Conservation (phyloP, 108 stramenopile species). For the Conticribra weissflogii region DNA sequence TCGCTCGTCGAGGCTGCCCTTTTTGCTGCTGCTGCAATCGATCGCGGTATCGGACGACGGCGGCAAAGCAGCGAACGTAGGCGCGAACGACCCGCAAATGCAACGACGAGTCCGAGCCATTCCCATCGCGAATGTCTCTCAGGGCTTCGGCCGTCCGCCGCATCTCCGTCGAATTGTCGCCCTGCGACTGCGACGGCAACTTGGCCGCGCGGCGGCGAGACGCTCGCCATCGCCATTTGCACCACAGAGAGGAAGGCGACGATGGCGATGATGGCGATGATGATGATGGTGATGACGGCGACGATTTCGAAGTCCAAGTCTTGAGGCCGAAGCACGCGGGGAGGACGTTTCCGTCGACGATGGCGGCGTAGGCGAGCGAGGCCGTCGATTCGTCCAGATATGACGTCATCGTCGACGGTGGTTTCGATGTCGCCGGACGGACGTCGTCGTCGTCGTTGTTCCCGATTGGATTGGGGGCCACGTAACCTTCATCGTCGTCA, state of each 20-base stretch:
- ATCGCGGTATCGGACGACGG: slow-evolving; percentile 35
- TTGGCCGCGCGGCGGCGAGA: background rate
- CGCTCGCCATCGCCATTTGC: slow-evolving; percentile 3
- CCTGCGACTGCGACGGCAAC: background rate
- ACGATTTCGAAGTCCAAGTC: no score
- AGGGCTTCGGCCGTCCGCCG: background rate
- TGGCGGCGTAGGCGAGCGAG: slow-evolving; percentile 37
- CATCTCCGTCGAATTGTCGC: background rate
- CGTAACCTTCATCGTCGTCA: background rate
- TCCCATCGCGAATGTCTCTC: background rate
- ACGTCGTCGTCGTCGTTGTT: background rate
- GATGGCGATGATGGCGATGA: slow-evolving; percentile 15
- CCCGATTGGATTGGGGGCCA: background rate
- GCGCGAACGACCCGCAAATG: slow-evolving; percentile 20
- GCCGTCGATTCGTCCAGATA: slow-evolving; percentile 7
- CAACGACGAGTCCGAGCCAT: slow-evolving; percentile 2
- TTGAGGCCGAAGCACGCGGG: slow-evolving; percentile 48
- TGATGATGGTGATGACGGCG: slow-evolving; percentile 16
- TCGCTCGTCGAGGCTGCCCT: background rate
- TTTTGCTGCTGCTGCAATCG: background rate
- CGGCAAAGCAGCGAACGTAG: slow-evolving; percentile 31
- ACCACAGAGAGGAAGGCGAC: slow-evolving; percentile 2
- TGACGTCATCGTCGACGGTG: background rate
- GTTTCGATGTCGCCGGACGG: background rate
- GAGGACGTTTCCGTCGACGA: slow-evolving; percentile 46